Evolutionary conservation across 495 filamentous ascomycete genomes (phyloP).

Genomic region (Tuber aestivum): DNA sequence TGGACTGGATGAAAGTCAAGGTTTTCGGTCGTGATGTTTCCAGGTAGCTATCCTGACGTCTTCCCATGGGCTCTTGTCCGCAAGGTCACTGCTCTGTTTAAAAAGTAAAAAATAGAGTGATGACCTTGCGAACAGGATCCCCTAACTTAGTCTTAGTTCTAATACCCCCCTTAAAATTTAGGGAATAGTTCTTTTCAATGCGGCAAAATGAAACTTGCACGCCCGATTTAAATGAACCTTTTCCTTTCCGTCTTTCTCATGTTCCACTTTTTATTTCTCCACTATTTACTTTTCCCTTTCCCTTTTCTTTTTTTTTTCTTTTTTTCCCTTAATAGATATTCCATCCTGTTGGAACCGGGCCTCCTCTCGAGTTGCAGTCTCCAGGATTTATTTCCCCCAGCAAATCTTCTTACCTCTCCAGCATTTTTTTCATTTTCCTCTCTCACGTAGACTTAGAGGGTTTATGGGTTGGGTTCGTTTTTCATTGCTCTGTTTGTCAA

Average conservation of each 20-base stretch:
- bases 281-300: too few relatives aligned
- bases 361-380: neutral
- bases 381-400: neutral
- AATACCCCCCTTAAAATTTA: neutral
- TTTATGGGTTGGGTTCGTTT: neutral
- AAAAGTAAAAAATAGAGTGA: neutral
- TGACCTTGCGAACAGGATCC: neutral
- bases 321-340: neutral
- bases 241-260: neutral
- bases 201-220: neutral
- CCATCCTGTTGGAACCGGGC: neutral
- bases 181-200: neutral
- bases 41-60: slow-evolving; percentile 61
- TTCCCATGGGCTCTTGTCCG: neutral
- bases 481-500: neutral
- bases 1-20: slow-evolving; percentile 96
- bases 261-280: too few relatives aligned
- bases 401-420: neutral
- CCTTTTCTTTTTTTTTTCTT: neutral
- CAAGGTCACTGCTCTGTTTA: neutral
- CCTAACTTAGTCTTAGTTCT: neutral
- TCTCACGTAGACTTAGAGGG: neutral
- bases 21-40: slow-evolving; percentile 94
- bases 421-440: neutral
- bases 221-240: neutral